Evolutionary conservation across 345 rosid genomes (phyloP), one percentile per base, ranked within the genome.

Genomic region (Ceriops decandra): DNA sequence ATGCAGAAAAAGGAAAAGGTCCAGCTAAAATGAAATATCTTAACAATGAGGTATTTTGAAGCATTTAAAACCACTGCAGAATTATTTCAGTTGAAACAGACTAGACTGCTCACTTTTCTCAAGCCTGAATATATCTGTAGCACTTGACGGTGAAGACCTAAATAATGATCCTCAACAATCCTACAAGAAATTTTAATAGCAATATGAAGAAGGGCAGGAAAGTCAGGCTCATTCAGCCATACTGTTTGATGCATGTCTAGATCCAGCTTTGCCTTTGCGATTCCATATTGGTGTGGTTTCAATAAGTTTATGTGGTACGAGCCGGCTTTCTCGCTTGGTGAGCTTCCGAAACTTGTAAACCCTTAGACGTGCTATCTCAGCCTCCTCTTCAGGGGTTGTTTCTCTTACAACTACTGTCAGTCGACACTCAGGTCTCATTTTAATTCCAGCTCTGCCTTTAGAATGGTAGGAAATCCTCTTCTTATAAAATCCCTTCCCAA

Each of bases 241-340:
- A 10, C 56, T 19, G 36, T 20, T 52, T 10, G 32, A 52, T 51
- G 65, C 61, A 49, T 24, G 54, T 51, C 17, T 36, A 9, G 63
- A 10, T 24, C 2, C 49, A 20, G 62, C 64, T 74, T 72, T 87
- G 77, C 79, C 84, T 74, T 79, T 91, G 51, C 93, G 88, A 77
- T 87, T 82, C 96, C 97, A 95, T 62, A 88, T 65, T 26, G 99
- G 87, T 57, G 90, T 90, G 11, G 91, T 82, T 85, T 91, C 96
- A 0, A 95, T 91, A 73, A 95, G 87, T 72, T 82, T 72, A 68
- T 87, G 93, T 0, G 99, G 99, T 5, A 81, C 87, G 21, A 91
- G 96, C 76, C 73, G 79, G 26, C 74, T 84, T 79, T 90, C 92
- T 67, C 88, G 73, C 80, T 91, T 95, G 52, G 75, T 82, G 72